Evolutionary conservation across 2,329 filamentous ascomycete species (phyloP).

Genomic region (Nemania sp.): DNA sequence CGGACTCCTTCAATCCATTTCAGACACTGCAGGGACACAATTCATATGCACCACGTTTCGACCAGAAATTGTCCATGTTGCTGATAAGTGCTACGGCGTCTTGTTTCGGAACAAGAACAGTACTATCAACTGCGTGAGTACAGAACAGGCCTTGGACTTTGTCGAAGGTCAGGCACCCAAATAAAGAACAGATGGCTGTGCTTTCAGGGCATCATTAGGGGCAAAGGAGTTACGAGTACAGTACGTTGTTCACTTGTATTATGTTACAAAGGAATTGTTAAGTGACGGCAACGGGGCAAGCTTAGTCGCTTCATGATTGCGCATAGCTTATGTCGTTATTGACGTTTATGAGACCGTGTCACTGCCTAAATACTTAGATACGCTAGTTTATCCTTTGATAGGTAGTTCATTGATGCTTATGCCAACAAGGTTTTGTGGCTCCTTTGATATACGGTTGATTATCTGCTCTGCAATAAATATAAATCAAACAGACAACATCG

Average conservation of each 20-base stretch:
- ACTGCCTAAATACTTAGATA: no score
- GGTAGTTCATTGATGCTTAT: no score
- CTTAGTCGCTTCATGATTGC: slow-evolving; percentile 10
- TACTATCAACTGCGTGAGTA: slow-evolving; percentile 86
- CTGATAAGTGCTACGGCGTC: slow-evolving; percentile 97
- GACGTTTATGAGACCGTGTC: slow-evolving; percentile 9
- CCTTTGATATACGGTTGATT: background rate
- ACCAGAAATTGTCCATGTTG: slow-evolving; percentile 92
- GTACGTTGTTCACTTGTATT: slow-evolving; percentile 19
- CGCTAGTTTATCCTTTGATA: background rate
- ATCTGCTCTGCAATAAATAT: background rate
- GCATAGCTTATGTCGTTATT: slow-evolving; percentile 19
- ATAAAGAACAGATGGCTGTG: slow-evolving; percentile 27
- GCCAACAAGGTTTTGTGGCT: background rate
- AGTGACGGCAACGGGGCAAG: slow-evolving; percentile 13
- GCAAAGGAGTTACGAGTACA: slow-evolving; percentile 24
- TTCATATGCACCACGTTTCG: slow-evolving; percentile 99
- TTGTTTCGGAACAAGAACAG: slow-evolving; percentile 93
- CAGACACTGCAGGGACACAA: slow-evolving; percentile 68
- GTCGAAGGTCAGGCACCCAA: slow-evolving; percentile 77
- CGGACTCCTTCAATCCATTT: slow-evolving; percentile 80
- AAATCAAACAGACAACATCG: no score
- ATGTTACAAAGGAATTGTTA: slow-evolving; percentile 7
- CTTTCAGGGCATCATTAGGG: slow-evolving; percentile 13
- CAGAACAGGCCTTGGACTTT: slow-evolving; percentile 88